Conservation (phyloP, 176 grass and related monocot species). For the Paspalum notatum region DNA sequence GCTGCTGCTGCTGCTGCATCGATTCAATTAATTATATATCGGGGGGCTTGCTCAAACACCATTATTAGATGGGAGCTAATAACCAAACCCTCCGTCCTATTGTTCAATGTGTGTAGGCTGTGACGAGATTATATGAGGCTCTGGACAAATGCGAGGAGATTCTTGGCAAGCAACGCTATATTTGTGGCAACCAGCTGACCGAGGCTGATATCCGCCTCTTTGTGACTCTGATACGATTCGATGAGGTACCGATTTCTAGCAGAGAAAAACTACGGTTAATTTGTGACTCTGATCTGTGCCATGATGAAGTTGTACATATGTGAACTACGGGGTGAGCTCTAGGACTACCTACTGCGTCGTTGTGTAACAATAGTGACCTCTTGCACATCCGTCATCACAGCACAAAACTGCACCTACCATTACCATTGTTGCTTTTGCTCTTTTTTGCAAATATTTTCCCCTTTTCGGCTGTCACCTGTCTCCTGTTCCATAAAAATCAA, state of each 20-base stretch:
- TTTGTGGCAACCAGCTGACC: slow-evolving; percentile 72
- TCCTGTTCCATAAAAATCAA: not conserved
- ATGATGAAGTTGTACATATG: too few relatives aligned
- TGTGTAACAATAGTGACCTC: not conserved
- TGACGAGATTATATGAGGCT: slow-evolving; percentile 57
- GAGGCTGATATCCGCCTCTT: slow-evolving; percentile 90
- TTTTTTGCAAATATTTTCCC: not conserved
- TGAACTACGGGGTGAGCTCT: too few relatives aligned
- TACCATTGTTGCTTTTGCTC: not conserved
- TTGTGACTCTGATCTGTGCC: too few relatives aligned
- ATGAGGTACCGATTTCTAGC: too few relatives aligned
- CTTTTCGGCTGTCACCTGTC: not conserved
- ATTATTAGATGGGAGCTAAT: too few relatives aligned
- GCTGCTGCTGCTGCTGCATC: not conserved
- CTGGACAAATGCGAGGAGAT: slow-evolving; percentile 90
- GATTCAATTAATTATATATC: too few relatives aligned
- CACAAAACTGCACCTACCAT: not conserved
- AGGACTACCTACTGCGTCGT: too few relatives aligned
- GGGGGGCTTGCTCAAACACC: too few relatives aligned
- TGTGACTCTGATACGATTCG: slow-evolving; percentile 97
- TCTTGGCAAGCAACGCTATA: slow-evolving; percentile 77
- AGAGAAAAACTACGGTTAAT: too few relatives aligned
- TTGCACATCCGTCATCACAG: not conserved
- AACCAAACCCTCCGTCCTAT: not conserved
- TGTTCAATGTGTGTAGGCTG: slow-evolving; percentile 56